Base-by-base conservation (phyloP, 2,329 filamentous ascomycete genomes). In the Colletotrichum siamense region DNA sequence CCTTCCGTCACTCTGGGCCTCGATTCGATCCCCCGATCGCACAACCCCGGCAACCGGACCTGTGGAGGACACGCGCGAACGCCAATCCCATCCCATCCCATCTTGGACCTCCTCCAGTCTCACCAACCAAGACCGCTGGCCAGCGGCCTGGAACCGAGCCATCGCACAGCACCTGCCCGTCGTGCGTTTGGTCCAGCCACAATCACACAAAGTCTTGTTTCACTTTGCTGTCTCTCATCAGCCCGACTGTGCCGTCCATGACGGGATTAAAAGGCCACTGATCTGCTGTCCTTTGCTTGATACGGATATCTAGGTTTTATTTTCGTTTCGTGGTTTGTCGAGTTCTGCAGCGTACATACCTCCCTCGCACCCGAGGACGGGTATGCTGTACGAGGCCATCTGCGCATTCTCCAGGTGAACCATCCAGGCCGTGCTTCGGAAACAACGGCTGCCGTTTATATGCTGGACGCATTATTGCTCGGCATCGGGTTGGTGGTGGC, bases 41-140 rank as follows among this genome's bases (percentile, higher is more conserved):
- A 76, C 64, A 69, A 73, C 74, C 74, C 74, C 30, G 49, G 74
- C 74, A 76, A 76, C 74, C 74, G 34, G 70, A 44, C 57, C 63
- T 73, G 73, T 57, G 69, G 69, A 72, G 70, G 64, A 36, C 55
- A 24, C 8, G 16, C 28, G 59, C 26, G 30, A 22, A 36, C 59
- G 59, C 30, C 59, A 18, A 62, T 44, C n/a, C 32, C 26, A 26
- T 26, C 30, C 66, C 34, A 36, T 30, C 26, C 36, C 34, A 67
- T 52, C 44, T 52, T 52, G 44, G 44, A 52, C n/a, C 44, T 52
- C 44, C 44, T 52, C 55, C n/a, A 28, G 61, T 71, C 57, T 76
- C 64, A 64, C 57, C 69, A 49, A 3, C 39, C 39, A 7, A 52
- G n/a, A 65, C 59, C 63, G 32, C 73, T 34, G 69, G 73, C 73